Evolutionary conservation across 768 basidiomycete genomes (phyloP).

Genomic region (Arthromyces matolae): DNA sequence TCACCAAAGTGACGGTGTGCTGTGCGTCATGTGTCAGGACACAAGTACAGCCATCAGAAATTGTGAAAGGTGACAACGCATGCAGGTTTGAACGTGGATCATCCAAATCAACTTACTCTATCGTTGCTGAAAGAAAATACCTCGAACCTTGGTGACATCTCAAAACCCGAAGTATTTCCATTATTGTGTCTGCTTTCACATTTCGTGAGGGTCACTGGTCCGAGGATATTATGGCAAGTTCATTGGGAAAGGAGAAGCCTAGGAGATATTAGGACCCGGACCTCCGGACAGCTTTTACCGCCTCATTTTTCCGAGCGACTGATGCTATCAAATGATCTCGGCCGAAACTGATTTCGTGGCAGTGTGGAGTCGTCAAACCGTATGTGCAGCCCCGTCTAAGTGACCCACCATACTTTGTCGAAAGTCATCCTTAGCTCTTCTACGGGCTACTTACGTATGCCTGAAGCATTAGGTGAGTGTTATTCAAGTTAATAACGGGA

Average conservation of each 20-base stretch:
- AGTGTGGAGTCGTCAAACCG: too few relatives aligned
- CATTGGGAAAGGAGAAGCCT: neutral
- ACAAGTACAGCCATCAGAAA: slow-evolving; percentile 32
- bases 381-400: too few relatives aligned
- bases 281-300: too few relatives aligned
- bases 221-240: neutral
- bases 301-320: too few relatives aligned
- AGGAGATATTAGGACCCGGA: neutral
- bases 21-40: slow-evolving; percentile 32
- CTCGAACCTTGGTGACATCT: too few relatives aligned
- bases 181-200: slow-evolving; percentile 4
- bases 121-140: too few relatives aligned
- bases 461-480: too few relatives aligned
- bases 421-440: too few relatives aligned
- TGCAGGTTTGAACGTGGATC: slow-evolving; percentile 24
- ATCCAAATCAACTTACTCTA: slow-evolving; percentile 10
- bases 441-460: too few relatives aligned
- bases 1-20: slow-evolving; percentile 30
- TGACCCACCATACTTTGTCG: too few relatives aligned
- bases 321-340: slow-evolving; percentile 1
- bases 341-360: too few relatives aligned
- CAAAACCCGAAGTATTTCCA: slow-evolving; percentile 10
- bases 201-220: neutral
- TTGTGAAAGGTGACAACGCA: slow-evolving; percentile 33
- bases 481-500: too few relatives aligned